Conservation (phyloP, 1,284 basidiomycete genomes). For the Serendipita sp. region DNA sequence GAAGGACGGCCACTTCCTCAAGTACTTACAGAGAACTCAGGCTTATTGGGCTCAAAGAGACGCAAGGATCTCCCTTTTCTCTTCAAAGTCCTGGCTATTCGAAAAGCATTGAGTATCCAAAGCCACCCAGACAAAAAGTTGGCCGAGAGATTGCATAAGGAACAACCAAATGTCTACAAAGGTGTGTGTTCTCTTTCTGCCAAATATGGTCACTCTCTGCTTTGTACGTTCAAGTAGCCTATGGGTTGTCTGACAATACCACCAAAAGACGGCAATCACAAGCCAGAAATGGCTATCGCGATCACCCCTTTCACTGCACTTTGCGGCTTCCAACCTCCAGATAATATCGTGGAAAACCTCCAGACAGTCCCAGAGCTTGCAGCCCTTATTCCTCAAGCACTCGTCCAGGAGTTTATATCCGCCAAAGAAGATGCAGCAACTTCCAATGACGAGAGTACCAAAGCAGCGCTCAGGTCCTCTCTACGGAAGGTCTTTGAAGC, state of each 20-base stretch:
- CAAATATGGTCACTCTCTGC: not conserved
- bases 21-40: slow-evolving; percentile 49
- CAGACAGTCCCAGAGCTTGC: slow-evolving; percentile 64
- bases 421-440: slow-evolving; percentile 23
- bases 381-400: slow-evolving; percentile 46
- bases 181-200: slow-evolving; percentile 29
- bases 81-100: slow-evolving; percentile 79
- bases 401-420: slow-evolving; percentile 33
- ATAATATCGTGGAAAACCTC: slow-evolving; percentile 56
- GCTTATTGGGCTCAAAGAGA: slow-evolving; percentile 56
- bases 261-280: slow-evolving; percentile 72
- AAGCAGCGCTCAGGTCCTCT: slow-evolving; percentile 40
- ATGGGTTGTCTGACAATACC: not conserved
- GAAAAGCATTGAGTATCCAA: slow-evolving; percentile 92
- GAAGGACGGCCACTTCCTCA: slow-evolving; percentile 37
- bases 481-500: slow-evolving; percentile 66
- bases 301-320: slow-evolving; percentile 83
- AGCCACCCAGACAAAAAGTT: slow-evolving; percentile 91
- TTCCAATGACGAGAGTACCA: slow-evolving; percentile 21
- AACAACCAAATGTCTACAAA: slow-evolving; percentile 79
- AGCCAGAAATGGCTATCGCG: slow-evolving; percentile 97
- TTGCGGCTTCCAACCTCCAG: slow-evolving; percentile 79
- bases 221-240: not conserved
- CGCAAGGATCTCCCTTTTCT: slow-evolving; percentile 71
- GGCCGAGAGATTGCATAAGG: slow-evolving; percentile 61